A percentile compares a stretch with the other conserved stretches of the same genome.
Conservation (phyloP, 2,329 filamentous ascomycete genomes). For the Ceratocystis papillata region DNA sequence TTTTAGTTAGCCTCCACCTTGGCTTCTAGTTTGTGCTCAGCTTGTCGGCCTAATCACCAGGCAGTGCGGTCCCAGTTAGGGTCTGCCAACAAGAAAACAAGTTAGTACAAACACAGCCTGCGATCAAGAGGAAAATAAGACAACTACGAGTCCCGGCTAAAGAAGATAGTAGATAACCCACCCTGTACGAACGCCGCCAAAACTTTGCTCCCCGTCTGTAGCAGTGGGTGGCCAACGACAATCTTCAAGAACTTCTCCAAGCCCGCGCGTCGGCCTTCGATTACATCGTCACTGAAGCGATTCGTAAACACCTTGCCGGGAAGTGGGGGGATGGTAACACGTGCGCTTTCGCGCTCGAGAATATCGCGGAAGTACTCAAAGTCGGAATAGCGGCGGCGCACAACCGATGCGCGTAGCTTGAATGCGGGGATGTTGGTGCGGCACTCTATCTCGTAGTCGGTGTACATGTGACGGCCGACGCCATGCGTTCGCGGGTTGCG, state of each 20-base stretch:
- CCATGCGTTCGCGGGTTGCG: constrained; percentile 89
- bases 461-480: constrained; percentile 93
- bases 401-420: constrained; percentile 79
- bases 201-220: constrained; percentile 97
- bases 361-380: constrained; percentile 99
- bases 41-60: constrained; percentile 46
- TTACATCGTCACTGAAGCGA: constrained; percentile 94
- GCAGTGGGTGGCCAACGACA: constrained; percentile 85
- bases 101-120: not conserved
- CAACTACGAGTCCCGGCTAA: not conserved
- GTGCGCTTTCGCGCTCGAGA: constrained; percentile 83
- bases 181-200: constrained; percentile 94
- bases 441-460: constrained; percentile 95
- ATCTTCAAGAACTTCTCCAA: constrained; percentile 95
- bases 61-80: constrained; percentile 86
- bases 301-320: constrained; percentile 98
- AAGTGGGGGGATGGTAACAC: constrained; percentile 89
- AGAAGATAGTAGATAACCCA: constrained; percentile 33
- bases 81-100: constrained; percentile 39
- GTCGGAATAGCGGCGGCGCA: constrained; percentile 90
- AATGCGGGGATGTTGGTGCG: constrained; percentile 98
- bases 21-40: not conserved
- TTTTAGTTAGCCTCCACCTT: not conserved
- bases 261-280: constrained; percentile 83
- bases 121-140: not conserved